Evolutionary conservation across 805 yeast genomes (phyloP), one percentile per base, ranked within the genome.

Genomic region (fission yeast (Schizosaccharomyces pombe)): DNA sequence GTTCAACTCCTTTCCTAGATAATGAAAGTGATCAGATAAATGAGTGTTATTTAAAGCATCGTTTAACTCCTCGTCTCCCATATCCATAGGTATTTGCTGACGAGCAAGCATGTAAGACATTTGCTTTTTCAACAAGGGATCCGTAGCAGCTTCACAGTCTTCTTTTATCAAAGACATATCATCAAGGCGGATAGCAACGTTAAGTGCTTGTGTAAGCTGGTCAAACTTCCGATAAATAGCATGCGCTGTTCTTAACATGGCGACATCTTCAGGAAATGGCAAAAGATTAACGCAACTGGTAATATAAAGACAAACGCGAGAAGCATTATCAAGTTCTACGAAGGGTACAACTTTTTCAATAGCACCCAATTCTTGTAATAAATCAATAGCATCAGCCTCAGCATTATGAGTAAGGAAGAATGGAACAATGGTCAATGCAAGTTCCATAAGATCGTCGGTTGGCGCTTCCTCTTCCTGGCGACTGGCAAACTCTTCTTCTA

Each of bases 311-410:
- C 98, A 87, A 33, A 89, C 96, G 64, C 99, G 78, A 55, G 78
- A 79, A 63, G 73, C 87, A 2, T 94, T 84, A 63, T 79, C 74
- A 56, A 79, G 80, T 65, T 91, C 97, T 54, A 87, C 93, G 64
- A 76, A 85, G 60, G 80, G 78, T 6, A 91, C 80, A 59, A 91
- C 72, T 63, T 79, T 77, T 62, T 84, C 94, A 60, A 91, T 82
- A 55, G 78, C 72, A 68, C 91, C 98, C 55, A 91, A 77, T 68
- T 91, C 98, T 57, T 86, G 72, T 58, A 91, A 73, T 60, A 91
- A 71, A 68, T 91, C 99, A 28, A 91, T 94, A 1, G 98, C 98
- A 64, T 91, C 99, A 22, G 95, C 95, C 68, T 91, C 98, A 47
- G 95, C 97, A 64, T 91, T 89, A 69, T 89, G 96, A 63, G 84